Base-by-base conservation (phyloP, 345 rosid genomes). In the Passiflora organensis region DNA sequence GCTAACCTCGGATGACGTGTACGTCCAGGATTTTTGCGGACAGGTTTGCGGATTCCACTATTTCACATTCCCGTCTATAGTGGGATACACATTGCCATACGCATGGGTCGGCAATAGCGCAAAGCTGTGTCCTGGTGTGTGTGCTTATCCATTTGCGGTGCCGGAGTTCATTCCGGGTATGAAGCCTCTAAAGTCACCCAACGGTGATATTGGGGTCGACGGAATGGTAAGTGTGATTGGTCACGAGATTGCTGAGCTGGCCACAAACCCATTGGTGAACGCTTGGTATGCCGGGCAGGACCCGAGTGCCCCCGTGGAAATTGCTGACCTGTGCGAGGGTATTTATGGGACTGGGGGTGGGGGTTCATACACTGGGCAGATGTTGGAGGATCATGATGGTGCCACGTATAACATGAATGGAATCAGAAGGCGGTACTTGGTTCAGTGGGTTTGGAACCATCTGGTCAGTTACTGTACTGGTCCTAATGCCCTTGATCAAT, bases 81-180 rank as follows among this genome's bases (percentile, higher is more conserved):
- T 86, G 15, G 98, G 98, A 5, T 87, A 77, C 80, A 86, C 98
- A 59, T 68, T 88, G 20, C 96, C 98, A 45, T 91, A 88, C 78
- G 98, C 96, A 20, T 91, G 98, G 98, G 84, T 88, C 22, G 98
- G 98, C 0, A 91, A 91, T 78, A 85, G 95, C 32, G 96, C 84
- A 8, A 91, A 80, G 76, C 69, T 60, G 1, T 91, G 98, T 55
- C 95, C 98, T 6, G 98, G 98, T 0, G 70, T 72, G n/a, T 91
- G 98, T 43, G 98, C 98, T 1, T 91, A 91, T 52, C 98, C 98
- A 1, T 91, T 88, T 66, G 86, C 95, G 22, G 93, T 82, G 0
- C 93, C 96, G 2, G 55, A 37, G 2, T 84, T 58, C 53, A 81
- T 82, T 5, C 87, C 89, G 46, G 95, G 91, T 17, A 18, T 78